These are phyloP conservation scores for Boletales sp. DNA, from an alignment of 768 basidiomycete species.

Conservation along the genomic window DNA sequence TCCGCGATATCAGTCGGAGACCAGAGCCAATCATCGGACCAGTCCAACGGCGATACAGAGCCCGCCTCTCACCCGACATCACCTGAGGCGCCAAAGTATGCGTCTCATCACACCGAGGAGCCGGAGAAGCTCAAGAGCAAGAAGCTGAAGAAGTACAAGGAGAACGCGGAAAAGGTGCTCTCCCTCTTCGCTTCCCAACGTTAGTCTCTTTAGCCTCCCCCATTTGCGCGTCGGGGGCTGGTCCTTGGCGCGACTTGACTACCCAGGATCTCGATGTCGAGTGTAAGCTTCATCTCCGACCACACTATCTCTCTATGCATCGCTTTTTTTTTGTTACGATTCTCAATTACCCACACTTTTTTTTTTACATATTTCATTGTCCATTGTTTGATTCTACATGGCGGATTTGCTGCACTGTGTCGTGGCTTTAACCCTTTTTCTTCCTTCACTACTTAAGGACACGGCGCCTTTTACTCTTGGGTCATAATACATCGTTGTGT, in stretches of 20 bases:
- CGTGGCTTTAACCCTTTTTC: conserved; percentile 6
- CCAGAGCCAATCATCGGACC: conserved; percentile 68
- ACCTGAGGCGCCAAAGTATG: conserved; percentile 30
- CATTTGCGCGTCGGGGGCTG: conserved; percentile 17
- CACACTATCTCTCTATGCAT: conserved; percentile 32
- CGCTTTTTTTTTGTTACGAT: conserved; percentile 6
- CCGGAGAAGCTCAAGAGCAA: conserved; percentile 64
- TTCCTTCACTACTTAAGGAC: conserved; percentile 21
- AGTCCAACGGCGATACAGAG: conserved; percentile 53
- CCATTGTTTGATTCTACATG: background rate
- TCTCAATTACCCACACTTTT: conserved; percentile 19
- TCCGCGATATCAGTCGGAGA: conserved; percentile 72
- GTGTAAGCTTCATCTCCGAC: conserved; percentile 21
- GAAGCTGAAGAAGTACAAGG: conserved; percentile 84
- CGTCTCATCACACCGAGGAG: conserved; percentile 35
- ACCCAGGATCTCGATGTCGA: conserved; percentile 13
- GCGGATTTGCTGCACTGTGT: conserved; percentile 24
- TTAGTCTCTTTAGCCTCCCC: conserved; percentile 27
- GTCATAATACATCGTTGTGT: conserved; percentile 27
- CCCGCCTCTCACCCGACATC: conserved; percentile 22
- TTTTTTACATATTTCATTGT: conserved; percentile 6
- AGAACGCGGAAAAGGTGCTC: conserved; percentile 81
- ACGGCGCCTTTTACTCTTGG: conserved; percentile 18
- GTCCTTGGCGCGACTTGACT: conserved; percentile 16
- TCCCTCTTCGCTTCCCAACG: conserved; percentile 77